Evolutionary conservation across 78 protist genomes (phyloP), one percentile per base, ranked within the genome.

Genomic region (Dictyostelium intermedium): DNA sequence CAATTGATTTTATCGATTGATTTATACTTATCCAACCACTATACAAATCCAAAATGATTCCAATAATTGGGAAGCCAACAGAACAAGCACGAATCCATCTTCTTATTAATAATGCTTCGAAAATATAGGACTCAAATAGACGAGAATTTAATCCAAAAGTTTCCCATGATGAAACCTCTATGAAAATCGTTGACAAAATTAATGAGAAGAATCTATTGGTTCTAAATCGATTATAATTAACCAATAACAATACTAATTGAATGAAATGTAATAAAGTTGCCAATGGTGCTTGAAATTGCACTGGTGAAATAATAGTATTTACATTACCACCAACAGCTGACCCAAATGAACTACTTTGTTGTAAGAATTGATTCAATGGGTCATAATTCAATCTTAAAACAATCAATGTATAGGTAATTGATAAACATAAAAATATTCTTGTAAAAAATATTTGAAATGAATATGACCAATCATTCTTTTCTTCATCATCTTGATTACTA

Each of bases 1-100:
- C 79, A 5, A 72, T 34, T 16, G 20, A 5, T 30, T 34, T 72
- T 13, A 72, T 34, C 5, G 79, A 72, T 72, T 72, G 79, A 34
- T 72, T 80, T 16, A 47, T 5, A 80, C 69, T 80, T 0, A 39
- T 41, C 83, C 73, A 56, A 61, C 53, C 83, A 13, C 35, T 6
- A 27, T 60, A 60, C 0, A 63, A 5, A 77, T 86, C 92, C 11
- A 86, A 14, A 11, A 73, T 18, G 27, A 77, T 35, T 27, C 92
- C 92, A 56, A 76, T 43, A 16, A 32, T 63, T 13, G 84, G 83
- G 32, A 86, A 77, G 2, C 23, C 70, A 25, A 56, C 43, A 1
- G 84, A 34, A 11, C 50, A n/a, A 2, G 83, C 60, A 47, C 77
- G 25, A 1, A 86, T 86, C 92, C 92, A 86, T 27, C 92, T n/a